Percentiles rank a stretch among this genome's conserved stretches.
phyloP scores from a whole-genome alignment of 352 stramenopile species.

The Lagenidium giganteum region DNA sequence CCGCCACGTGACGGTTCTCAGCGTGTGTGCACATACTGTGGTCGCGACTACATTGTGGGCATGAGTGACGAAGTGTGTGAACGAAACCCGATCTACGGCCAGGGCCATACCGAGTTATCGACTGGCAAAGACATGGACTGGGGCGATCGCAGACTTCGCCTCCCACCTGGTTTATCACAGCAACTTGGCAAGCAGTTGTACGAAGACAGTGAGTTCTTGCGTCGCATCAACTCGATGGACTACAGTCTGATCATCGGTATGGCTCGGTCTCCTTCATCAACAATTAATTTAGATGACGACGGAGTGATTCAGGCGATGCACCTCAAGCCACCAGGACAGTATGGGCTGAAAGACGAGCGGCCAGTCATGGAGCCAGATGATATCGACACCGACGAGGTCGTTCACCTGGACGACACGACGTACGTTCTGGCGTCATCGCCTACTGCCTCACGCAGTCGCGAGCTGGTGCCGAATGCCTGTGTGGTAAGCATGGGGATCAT shows the following conservation, averaged over 20 bases:
- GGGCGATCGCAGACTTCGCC: conserved; percentile 58
- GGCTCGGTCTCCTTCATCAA: too few species aligned
- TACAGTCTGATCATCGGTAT: conserved; percentile 93
- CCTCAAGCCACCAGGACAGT: neutral
- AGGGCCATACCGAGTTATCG: conserved; percentile 61
- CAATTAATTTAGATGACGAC: too few species aligned
- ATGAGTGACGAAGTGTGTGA: conserved; percentile 66
- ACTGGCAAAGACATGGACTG: conserved; percentile 81
- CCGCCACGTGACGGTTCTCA: conserved; percentile 43
- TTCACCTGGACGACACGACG: conserved; percentile 18
- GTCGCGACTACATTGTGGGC: conserved; percentile 72
- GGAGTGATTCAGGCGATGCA: too few species aligned
- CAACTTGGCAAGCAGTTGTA: conserved; percentile 74
- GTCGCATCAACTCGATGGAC: conserved; percentile 94
- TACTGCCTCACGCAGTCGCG: conserved; percentile 6
- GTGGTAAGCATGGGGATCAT: conserved; percentile 96
- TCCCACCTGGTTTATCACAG: conserved; percentile 48
- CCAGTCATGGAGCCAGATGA: neutral
- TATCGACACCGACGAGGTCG: conserved; percentile 26
- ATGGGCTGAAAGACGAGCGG: neutral
- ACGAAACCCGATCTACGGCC: conserved; percentile 42
- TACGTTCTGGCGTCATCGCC: conserved; percentile 62
- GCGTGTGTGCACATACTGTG: conserved; percentile 75
- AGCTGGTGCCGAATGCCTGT: conserved; percentile 59
- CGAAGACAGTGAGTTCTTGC: conserved; percentile 86